A percentile compares a stretch with the other conserved stretches of the same genome.
Conservation (phyloP, 495 filamentous ascomycete genomes). For the Trichocladium uniseriatum region DNA sequence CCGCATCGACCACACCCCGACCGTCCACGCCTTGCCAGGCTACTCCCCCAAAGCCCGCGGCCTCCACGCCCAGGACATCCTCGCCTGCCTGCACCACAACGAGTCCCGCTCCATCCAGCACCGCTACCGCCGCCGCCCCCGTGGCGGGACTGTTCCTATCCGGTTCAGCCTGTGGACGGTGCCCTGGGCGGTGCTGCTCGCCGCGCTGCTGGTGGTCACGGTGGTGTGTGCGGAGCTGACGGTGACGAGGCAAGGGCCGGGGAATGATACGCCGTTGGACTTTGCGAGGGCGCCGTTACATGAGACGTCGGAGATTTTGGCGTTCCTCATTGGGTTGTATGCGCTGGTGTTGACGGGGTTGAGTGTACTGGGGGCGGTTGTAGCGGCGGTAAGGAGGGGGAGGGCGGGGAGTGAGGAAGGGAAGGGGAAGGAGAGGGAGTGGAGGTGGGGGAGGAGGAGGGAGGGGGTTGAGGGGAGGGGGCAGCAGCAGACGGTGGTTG, state of each 20-base stretch:
- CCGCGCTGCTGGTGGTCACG: constrained; percentile 17
- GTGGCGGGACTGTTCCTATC: no score
- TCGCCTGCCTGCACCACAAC: constrained; percentile 18
- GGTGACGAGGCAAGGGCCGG: constrained; percentile 14
- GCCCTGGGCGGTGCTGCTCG: constrained; percentile 21
- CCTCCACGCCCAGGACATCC: constrained; percentile 20
- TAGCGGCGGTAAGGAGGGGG: no score
- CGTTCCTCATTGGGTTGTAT: constrained; percentile 21
- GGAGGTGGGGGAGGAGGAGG: no score
- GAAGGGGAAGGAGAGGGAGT: no score
- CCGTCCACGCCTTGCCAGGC: constrained; percentile 8
- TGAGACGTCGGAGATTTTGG: constrained; percentile 25
- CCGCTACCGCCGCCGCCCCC: constrained; percentile 14
- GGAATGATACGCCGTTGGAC: constrained; percentile 20
- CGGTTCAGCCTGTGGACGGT: constrained; percentile 22
- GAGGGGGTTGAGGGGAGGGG: no score
- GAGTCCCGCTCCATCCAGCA: constrained; percentile 15
- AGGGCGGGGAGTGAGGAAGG: no score
- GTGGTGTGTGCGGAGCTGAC: constrained; percentile 22
- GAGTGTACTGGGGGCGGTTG: constrained; percentile 17
- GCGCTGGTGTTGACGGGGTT: constrained; percentile 17
- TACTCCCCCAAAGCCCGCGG: constrained; percentile 18
- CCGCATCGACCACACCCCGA: background rate
- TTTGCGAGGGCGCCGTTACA: constrained; percentile 22
- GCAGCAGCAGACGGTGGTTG: no score